Conservation (phyloP, 306 rosid species). For the Begonia masoniana region DNA sequence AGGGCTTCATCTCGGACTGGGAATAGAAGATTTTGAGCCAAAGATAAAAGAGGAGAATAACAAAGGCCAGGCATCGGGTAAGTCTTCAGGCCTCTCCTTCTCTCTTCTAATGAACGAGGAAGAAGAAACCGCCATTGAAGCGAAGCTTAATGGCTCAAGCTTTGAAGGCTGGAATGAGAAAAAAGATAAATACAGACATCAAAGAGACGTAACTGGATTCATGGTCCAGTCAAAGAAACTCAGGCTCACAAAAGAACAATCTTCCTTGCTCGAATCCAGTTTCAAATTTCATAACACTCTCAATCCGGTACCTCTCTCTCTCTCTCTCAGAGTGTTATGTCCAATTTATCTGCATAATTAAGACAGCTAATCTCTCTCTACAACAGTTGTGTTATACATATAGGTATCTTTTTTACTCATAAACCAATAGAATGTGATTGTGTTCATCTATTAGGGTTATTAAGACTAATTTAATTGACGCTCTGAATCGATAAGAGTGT, state of each 20-base stretch:
- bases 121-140: neutral
- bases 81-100: neutral
- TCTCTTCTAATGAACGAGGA: neutral
- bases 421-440: too few species aligned
- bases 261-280: constrained; percentile 49
- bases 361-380: too few species aligned
- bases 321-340: neutral
- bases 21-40: constrained; percentile 28
- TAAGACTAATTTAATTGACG: neutral
- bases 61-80: neutral
- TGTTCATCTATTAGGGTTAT: neutral
- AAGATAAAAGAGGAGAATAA: constrained; percentile 6
- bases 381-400: neutral
- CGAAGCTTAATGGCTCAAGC: too few species aligned
- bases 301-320: constrained; percentile 25
- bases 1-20: constrained; percentile 31
- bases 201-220: constrained; percentile 1
- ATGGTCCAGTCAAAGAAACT: constrained; percentile 44
- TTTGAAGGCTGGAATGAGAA: neutral
- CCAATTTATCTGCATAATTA: neutral
- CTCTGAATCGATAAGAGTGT: too few species aligned
- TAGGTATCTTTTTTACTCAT: too few species aligned
- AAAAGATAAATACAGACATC: neutral
- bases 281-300: constrained; percentile 59
- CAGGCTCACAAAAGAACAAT: constrained; percentile 61